These are phyloP conservation scores for Debaryomyces maramus DNA, from an alignment of 805 yeast genomes.

Conservation along the genomic window DNA sequence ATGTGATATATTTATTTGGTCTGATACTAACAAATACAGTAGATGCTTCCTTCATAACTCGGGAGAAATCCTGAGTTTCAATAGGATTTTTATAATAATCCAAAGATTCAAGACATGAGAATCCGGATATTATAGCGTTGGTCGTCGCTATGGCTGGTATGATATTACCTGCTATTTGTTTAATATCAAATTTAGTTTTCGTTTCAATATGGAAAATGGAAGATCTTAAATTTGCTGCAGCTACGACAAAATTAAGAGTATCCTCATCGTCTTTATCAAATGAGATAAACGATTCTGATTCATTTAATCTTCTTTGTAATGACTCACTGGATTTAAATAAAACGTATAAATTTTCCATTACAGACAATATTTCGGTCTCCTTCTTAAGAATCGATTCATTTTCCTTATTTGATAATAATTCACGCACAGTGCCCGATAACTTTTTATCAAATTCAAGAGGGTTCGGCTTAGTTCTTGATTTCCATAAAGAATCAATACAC, in stretches of 20 bases:
- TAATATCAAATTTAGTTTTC: conserved; percentile 80
- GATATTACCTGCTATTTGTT: conserved; percentile 95
- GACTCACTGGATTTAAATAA: conserved; percentile 49
- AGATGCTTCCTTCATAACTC: conserved; percentile 19
- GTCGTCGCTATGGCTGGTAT: conserved; percentile 99
- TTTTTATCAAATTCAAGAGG: conserved; percentile 47
- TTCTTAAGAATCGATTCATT: conserved; percentile 24
- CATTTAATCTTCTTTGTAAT: conserved; percentile 49
- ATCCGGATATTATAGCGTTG: conserved; percentile 91
- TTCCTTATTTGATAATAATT: conserved; percentile 9
- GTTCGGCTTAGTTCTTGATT: conserved; percentile 62
- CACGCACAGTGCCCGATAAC: conserved; percentile 13
- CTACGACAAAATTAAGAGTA: conserved; percentile 81
- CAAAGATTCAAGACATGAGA: conserved; percentile 73
- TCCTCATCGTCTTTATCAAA: conserved; percentile 97
- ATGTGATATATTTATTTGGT: conserved; percentile 62
- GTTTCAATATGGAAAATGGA: conserved; percentile 64
- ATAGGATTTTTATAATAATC: conserved; percentile 40
- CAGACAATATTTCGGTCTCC: conserved; percentile 57
- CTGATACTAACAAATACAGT: conserved; percentile 44
- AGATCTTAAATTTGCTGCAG: conserved; percentile 81
- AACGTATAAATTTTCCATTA: conserved; percentile 61
- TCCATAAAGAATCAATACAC: conserved; percentile 75
- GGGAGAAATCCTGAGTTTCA: conserved; percentile 30
- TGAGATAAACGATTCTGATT: conserved; percentile 43